Percentiles rank a stretch among this genome's conserved stretches.
Conservation (phyloP, 768 basidiomycete species). For the Rossbeevera mucosa region DNA sequence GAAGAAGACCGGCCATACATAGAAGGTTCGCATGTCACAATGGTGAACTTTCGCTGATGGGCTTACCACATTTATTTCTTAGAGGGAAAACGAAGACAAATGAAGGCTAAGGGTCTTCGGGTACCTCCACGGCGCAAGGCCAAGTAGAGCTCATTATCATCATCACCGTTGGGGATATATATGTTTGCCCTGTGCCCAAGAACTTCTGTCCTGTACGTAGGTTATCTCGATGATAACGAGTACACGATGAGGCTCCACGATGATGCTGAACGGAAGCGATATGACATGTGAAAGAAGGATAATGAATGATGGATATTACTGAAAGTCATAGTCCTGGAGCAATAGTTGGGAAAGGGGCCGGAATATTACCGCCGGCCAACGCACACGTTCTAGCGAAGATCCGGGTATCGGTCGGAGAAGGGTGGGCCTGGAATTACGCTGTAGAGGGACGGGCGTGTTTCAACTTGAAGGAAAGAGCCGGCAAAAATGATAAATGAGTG, state of each 20-base stretch:
- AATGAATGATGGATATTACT: neutral
- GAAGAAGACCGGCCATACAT: conserved; percentile 76
- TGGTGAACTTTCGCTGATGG: neutral
- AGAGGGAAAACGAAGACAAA: conserved; percentile 71
- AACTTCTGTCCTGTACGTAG: neutral
- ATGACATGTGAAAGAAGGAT: neutral
- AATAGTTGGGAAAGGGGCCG: neutral
- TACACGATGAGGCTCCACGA: conserved; percentile 7
- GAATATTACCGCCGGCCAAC: neutral
- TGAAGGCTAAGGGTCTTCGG: conserved; percentile 72
- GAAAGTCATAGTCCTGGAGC: neutral
- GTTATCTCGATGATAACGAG: neutral
- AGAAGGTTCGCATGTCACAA: conserved; percentile 53
- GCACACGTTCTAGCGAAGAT: neutral
- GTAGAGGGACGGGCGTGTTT: conserved; percentile 7
- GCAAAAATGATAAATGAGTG: neutral
- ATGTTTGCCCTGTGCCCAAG: conserved; percentile 3
- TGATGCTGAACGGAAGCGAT: neutral
- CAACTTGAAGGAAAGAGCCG: conserved; percentile 18
- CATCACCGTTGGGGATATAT: neutral
- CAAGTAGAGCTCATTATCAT: conserved; percentile 14
- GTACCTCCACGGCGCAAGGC: conserved; percentile 51
- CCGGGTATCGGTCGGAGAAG: conserved; percentile 3
- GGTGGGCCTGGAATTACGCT: neutral
- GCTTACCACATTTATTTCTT: conserved; percentile 3